Base-by-base conservation (phyloP, 805 yeast species). In the Clavispora santaluciae region DNA sequence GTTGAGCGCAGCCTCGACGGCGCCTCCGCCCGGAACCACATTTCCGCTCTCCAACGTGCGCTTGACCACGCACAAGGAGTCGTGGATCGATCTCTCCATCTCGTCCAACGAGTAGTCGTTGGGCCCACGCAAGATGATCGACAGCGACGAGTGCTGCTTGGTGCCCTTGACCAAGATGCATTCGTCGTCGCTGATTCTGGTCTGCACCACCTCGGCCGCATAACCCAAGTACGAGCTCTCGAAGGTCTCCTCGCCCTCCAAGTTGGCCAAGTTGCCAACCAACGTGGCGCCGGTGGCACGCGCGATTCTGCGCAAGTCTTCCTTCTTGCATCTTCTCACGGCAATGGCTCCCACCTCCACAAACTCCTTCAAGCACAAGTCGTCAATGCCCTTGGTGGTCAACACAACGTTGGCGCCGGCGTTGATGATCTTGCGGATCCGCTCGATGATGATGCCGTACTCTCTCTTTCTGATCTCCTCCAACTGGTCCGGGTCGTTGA, bases 1-100 rank as follows among this genome's bases (percentile, higher is more conserved):
- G 69, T 89, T 90, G 59, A 93, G 75, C 2, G 98, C 98, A 38
- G 95, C 76, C 68, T 93, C 99, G 25, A 93, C 99, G n/a, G 95
- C 95, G 46, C 99, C 99, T 50, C 99, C 99, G 46, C 99, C 99
- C 33, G 99, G 98, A 5, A 93, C 99, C 43, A 95, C 90, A 51
- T 77, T 68, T 16, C 97, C 98, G 56, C 91, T 81, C 66, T 93
- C 99, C 51, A 95, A 75, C 10, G 98, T 89, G 61, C 99, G 81
- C 71, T 93, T 93, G 26, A 93, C 96, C 26, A 93, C 99, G 34
- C 88, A 81, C 49, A 93, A 73, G 2, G 98, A 86, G 62, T 93
- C 99, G 58, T 88, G 97, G 46, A 95, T 65, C 0, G 98, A 89
- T 66, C 99, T 80, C 69, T 93, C 96, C 98, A 95, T 91, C 71